Evolutionary conservation across 1,284 basidiomycete genomes (phyloP).

Genomic region (Ceratobasidium sp.): DNA sequence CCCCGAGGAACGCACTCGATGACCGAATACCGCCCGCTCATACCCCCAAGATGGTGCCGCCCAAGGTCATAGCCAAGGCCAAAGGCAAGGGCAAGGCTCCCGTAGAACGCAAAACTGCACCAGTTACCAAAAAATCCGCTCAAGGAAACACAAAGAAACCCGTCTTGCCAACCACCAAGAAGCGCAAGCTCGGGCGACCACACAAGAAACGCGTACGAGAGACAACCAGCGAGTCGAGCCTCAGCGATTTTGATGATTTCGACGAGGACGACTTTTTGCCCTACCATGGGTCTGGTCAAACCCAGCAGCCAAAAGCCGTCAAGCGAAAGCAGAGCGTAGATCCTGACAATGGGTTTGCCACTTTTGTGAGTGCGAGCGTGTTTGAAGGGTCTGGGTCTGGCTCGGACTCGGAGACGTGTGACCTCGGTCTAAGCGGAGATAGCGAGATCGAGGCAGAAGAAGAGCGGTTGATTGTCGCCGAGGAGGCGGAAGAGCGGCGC

Average conservation of each 20-base stretch:
- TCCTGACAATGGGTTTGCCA: constrained; percentile 8
- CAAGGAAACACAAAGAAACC: constrained; percentile 24
- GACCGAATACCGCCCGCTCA: constrained; percentile 34
- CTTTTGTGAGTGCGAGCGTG: constrained; percentile 34
- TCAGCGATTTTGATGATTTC: constrained; percentile 37
- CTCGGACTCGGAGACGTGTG: constrained; percentile 22
- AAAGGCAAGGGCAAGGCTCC: constrained; percentile 34
- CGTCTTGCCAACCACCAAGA: constrained; percentile 1
- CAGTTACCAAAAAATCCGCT: constrained; percentile 1
- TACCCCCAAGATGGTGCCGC: constrained; percentile 19
- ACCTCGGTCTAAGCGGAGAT: constrained; percentile 30
- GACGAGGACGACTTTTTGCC: constrained; percentile 36
- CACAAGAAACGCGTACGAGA: constrained; percentile 38
- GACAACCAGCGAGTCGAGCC: constrained; percentile 34
- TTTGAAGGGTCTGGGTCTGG: constrained; percentile 20
- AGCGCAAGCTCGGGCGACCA: constrained; percentile 35
- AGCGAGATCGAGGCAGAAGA: constrained; percentile 41
- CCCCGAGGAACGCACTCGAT: constrained; percentile 28
- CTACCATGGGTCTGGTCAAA: neutral
- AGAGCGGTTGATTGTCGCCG: constrained; percentile 37
- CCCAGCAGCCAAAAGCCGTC: neutral
- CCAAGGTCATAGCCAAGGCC: constrained; percentile 35
- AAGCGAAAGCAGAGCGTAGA: constrained; percentile 2
- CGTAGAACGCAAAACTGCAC: constrained; percentile 23
- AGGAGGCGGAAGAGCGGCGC: neutral